Evolutionary conservation across 805 yeast species (phyloP).

Genomic region (Zygoascus ofunaensis): DNA sequence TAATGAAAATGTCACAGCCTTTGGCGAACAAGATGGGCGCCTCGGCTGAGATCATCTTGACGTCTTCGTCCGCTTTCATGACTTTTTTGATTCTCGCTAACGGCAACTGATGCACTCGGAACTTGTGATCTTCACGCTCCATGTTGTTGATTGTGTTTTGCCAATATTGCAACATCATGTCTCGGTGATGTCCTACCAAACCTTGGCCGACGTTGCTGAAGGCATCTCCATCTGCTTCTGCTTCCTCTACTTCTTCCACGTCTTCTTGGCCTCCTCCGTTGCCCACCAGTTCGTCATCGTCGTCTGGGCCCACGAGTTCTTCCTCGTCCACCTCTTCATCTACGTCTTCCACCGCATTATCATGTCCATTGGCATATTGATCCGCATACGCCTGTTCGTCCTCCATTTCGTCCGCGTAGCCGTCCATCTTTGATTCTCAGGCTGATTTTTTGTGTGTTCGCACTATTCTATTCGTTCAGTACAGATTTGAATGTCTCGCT

Average conservation of each 20-base stretch:
- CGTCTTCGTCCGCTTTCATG: constrained; percentile 97
- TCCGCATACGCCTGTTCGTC: constrained; percentile 1
- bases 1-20: constrained; percentile 94
- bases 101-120: constrained; percentile 90
- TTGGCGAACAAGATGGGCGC: constrained; percentile 96
- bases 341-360: background rate
- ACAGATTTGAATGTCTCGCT: no score
- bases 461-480: no score
- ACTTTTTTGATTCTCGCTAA: constrained; percentile 94
- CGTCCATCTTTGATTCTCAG: no score
- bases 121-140: constrained; percentile 62
- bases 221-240: constrained; percentile 29
- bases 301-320: background rate
- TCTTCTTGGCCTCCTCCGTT: background rate
- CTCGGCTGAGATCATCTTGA: constrained; percentile 95
- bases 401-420: background rate
- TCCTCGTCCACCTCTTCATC: constrained; percentile 6
- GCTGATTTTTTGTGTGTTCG: no score
- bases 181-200: constrained; percentile 67
- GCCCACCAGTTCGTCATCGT: background rate
- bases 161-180: constrained; percentile 94
- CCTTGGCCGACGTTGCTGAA: constrained; percentile 93
- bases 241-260: background rate
- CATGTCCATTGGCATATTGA: background rate
- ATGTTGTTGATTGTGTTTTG: constrained; percentile 88